Percentiles rank a stretch among this genome's conserved stretches.
phyloP scores from a whole-genome alignment of 2,329 filamentous ascomycete genomes.

The Sporothrix brasiliensis region DNA sequence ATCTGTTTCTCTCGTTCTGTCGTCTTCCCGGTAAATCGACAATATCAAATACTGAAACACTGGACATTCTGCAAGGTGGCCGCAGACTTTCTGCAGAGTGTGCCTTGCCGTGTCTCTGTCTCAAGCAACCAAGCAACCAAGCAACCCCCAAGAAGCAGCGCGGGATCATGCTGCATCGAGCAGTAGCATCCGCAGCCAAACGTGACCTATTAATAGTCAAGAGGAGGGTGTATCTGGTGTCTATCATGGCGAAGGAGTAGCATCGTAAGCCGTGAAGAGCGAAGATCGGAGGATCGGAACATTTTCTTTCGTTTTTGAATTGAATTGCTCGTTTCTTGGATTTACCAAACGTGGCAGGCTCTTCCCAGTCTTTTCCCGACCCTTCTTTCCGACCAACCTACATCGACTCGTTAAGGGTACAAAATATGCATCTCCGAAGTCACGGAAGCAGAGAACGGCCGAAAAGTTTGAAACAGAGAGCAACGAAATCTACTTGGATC shows the following conservation, averaged over 20 bases:
- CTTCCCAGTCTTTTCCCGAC: background rate
- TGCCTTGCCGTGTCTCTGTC: background rate
- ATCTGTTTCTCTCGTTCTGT: background rate
- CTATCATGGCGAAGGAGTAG: background rate
- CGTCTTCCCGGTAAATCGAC: background rate
- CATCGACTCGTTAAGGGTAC: background rate
- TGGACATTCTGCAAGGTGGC: background rate
- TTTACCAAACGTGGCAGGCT: background rate
- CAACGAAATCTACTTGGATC: background rate
- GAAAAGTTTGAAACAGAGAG: background rate
- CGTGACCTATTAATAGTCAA: constrained; percentile 17
- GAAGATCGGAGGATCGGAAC: background rate
- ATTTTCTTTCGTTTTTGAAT: background rate
- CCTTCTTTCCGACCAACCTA: background rate
- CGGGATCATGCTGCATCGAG: constrained; percentile 7
- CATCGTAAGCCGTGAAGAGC: background rate
- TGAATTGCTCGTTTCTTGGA: background rate
- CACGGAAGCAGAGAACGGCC: background rate
- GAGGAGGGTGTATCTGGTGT: background rate
- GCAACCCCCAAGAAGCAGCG: background rate
- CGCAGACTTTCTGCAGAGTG: background rate
- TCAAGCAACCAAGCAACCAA: background rate
- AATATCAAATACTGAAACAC: constrained; percentile 22
- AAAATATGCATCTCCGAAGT: background rate
- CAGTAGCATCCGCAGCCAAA: background rate